phyloP scores from a whole-genome alignment of 257 asterid genomes.

The Phtheirospermum japonicum region DNA sequence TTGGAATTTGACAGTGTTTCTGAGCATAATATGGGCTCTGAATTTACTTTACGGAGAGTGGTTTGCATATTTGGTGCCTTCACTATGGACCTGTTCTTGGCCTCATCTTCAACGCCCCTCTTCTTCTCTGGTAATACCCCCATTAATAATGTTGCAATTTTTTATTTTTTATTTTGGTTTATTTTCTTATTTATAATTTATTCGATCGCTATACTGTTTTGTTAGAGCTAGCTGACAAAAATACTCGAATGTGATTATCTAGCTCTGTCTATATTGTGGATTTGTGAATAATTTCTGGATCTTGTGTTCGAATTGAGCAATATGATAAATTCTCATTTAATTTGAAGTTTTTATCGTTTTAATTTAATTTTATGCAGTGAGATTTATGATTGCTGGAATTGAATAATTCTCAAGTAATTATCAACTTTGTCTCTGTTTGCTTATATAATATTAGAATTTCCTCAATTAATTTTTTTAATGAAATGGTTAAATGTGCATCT shows the following conservation, averaged over 20 bases:
- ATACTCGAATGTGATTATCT: neutral
- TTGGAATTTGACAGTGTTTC: slow-evolving; percentile 57
- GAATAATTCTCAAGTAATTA: neutral
- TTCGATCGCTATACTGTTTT: neutral
- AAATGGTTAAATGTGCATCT: neutral
- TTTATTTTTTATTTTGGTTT: neutral
- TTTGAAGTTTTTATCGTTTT: slow-evolving; percentile 6
- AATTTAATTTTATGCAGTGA: neutral
- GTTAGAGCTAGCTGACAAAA: slow-evolving; percentile 3
- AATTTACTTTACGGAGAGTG: slow-evolving; percentile 87
- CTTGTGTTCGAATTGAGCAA: slow-evolving; percentile 17
- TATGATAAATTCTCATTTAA: slow-evolving; percentile 7
- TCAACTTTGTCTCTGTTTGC: neutral
- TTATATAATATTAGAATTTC: neutral
- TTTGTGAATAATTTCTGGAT: slow-evolving; percentile 27
- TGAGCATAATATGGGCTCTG: slow-evolving; percentile 66
- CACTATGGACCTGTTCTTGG: slow-evolving; percentile 77
- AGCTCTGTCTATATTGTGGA: slow-evolving; percentile 3
- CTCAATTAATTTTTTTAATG: neutral
- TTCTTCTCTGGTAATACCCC: slow-evolving; percentile 38
- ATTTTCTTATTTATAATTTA: neutral
- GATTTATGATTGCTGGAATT: no score
- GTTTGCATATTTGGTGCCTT: slow-evolving; percentile 79
- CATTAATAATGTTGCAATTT: slow-evolving; percentile 10
- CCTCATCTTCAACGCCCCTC: slow-evolving; percentile 56